phyloP scores from a whole-genome alignment of 371 early-diverging fungal genomes.

The Mortierella sp. region DNA sequence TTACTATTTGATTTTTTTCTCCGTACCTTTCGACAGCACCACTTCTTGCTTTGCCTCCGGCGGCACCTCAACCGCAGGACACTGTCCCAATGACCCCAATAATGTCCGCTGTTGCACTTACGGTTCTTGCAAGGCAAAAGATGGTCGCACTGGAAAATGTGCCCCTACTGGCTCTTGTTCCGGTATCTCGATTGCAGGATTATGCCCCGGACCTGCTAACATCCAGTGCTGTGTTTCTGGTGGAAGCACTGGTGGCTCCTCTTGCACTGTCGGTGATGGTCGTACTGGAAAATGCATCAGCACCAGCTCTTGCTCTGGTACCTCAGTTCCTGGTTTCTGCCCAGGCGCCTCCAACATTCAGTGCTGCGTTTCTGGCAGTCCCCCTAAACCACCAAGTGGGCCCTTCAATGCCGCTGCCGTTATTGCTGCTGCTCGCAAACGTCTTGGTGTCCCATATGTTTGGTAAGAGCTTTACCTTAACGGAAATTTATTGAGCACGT shows the following conservation, averaged over 20 bases:
- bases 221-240: conserved; percentile 13
- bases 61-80: background rate
- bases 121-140: conserved; percentile 1
- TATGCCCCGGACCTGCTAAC: conserved; percentile 11
- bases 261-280: background rate
- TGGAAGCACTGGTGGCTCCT: background rate
- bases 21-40: background rate
- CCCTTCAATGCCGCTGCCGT: conserved; percentile 10
- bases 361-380: conserved; percentile 10
- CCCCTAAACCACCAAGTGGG: conserved; percentile 1
- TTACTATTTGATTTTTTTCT: background rate
- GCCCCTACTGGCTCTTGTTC: background rate
- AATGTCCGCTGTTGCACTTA: conserved; percentile 13
- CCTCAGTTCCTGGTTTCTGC: conserved; percentile 7
- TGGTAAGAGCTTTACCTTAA: conserved; percentile 8
- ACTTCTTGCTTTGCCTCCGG: conserved; percentile 1
- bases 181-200: conserved; percentile 9
- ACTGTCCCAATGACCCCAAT: conserved; percentile 3
- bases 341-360: background rate
- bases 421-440: conserved; percentile 20
- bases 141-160: conserved; percentile 8
- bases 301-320: conserved; percentile 6
- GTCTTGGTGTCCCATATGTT: conserved; percentile 20
- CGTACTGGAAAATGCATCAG: conserved; percentile 9
- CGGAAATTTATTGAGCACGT: too few relatives aligned